Percentiles rank a stretch among this genome's conserved stretches.
Evolutionary conservation across 495 filamentous ascomycete genomes (phyloP).

Genomic region (Aspergillus nanangensis): DNA sequence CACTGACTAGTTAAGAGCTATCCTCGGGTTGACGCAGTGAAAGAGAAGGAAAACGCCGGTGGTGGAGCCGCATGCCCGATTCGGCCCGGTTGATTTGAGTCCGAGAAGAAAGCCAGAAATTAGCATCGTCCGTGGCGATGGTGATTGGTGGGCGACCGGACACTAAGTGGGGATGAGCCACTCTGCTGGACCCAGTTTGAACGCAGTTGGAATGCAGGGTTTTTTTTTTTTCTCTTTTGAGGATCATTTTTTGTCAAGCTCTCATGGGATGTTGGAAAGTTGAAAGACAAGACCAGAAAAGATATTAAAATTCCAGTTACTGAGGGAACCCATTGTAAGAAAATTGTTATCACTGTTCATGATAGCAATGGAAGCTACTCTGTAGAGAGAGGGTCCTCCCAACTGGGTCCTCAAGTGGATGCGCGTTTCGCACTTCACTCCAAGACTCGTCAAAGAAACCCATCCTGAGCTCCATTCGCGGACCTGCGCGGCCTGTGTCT

Average conservation of each 20-base stretch:
- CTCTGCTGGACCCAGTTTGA: constrained; percentile 18
- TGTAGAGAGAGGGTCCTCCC: too few relatives aligned
- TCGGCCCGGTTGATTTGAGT: constrained; percentile 21
- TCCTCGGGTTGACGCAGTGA: background rate
- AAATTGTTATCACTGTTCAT: too few relatives aligned
- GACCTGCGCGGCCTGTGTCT: constrained; percentile 6
- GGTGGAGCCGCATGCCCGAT: constrained; percentile 26
- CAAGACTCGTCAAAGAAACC: too few relatives aligned
- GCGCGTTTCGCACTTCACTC: too few relatives aligned
- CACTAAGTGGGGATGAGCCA: constrained; percentile 15
- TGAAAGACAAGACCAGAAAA: too few relatives aligned
- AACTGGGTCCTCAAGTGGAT: too few relatives aligned
- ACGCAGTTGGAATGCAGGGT: constrained; percentile 14
- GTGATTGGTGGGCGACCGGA: constrained; percentile 1
- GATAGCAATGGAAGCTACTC: too few relatives aligned
- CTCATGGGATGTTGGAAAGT: too few relatives aligned
- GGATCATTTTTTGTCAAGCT: too few relatives aligned
- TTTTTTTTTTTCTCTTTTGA: constrained; percentile 10
- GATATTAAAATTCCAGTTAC: too few relatives aligned
- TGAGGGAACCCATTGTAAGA: too few relatives aligned
- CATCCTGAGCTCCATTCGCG: constrained; percentile 17
- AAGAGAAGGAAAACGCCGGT: constrained; percentile 12
- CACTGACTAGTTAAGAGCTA: background rate
- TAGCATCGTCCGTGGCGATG: background rate
- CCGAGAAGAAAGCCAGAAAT: constrained; percentile 16